Conservation (phyloP, 768 basidiomycete species). For the Phylloporus arenicola region DNA sequence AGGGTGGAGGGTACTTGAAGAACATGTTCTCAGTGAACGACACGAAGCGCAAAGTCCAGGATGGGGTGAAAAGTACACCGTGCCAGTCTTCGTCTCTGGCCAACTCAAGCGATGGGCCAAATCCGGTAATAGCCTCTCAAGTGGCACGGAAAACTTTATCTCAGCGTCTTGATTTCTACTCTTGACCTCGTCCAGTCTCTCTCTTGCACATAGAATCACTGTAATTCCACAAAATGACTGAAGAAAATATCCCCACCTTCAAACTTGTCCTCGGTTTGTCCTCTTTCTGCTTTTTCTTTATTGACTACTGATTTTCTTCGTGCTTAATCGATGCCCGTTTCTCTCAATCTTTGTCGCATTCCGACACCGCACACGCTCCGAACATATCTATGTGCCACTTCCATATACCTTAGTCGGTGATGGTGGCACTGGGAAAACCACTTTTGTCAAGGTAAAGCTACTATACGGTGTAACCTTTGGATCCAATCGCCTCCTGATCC, state of each 20-base stretch:
- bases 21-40: too few species aligned
- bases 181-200: constrained; percentile 23
- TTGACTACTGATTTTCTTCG: constrained; percentile 21
- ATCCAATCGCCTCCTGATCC: constrained; percentile 57
- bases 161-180: constrained; percentile 32
- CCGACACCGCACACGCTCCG: constrained; percentile 5
- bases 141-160: constrained; percentile 35
- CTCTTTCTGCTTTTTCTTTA: constrained; percentile 2
- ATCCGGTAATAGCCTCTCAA: constrained; percentile 16
- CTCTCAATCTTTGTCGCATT: constrained; percentile 8
- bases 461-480: constrained; percentile 19
- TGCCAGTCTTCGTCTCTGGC: too few species aligned
- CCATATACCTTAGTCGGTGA: constrained; percentile 66
- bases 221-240: constrained; percentile 38
- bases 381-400: background rate
- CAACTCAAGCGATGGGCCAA: constrained; percentile 17
- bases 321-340: constrained; percentile 50
- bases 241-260: constrained; percentile 68
- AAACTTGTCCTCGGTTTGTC: constrained; percentile 90
- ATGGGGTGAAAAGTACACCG: too few species aligned
- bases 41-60: too few species aligned
- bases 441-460: constrained; percentile 84
- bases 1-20: too few species aligned
- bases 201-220: constrained; percentile 18
- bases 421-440: constrained; percentile 97